phyloP scores from a whole-genome alignment of 106 monocot genomes.

The Narthecium ossifragum region DNA sequence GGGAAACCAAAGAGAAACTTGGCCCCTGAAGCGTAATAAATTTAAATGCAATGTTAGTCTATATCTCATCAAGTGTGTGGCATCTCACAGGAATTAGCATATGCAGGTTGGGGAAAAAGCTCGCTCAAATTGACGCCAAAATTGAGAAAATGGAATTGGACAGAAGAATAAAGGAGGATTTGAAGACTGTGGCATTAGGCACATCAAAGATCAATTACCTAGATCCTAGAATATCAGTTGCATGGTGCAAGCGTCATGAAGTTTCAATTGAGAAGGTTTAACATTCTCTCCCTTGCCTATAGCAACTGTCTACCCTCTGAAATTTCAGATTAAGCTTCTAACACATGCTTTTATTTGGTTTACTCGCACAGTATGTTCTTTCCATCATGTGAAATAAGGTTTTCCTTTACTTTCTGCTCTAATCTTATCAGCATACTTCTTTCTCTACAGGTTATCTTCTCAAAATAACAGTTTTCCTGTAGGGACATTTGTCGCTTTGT shows the following conservation, averaged over 20 bases:
- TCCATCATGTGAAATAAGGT: too few relatives aligned
- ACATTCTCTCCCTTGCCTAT: not conserved
- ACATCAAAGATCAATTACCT: conserved; percentile 94
- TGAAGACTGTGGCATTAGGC: conserved; percentile 82
- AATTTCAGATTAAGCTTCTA: too few relatives aligned
- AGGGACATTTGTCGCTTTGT: too few relatives aligned
- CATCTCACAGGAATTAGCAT: too few relatives aligned
- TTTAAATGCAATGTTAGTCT: not conserved
- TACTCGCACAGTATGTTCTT: too few relatives aligned
- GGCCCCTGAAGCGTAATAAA: conserved; percentile 62
- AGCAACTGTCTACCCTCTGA: too few relatives aligned
- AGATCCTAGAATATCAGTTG: conserved; percentile 85
- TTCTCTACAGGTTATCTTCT: too few relatives aligned
- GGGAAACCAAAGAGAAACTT: conserved; percentile 73
- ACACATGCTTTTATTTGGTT: too few relatives aligned
- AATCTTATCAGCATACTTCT: too few relatives aligned
- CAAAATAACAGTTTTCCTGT: too few relatives aligned
- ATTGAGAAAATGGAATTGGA: conserved; percentile 81
- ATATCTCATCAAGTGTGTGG: too few relatives aligned
- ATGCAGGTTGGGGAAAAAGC: conserved; percentile 69
- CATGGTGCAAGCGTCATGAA: conserved; percentile 96
- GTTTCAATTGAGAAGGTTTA: conserved; percentile 91
- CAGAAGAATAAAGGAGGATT: conserved; percentile 66
- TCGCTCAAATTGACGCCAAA: conserved; percentile 43
- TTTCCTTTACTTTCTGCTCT: too few relatives aligned